phyloP scores from a whole-genome alignment of 1,139 yeast species.

The Geotrichum aggregatum region DNA sequence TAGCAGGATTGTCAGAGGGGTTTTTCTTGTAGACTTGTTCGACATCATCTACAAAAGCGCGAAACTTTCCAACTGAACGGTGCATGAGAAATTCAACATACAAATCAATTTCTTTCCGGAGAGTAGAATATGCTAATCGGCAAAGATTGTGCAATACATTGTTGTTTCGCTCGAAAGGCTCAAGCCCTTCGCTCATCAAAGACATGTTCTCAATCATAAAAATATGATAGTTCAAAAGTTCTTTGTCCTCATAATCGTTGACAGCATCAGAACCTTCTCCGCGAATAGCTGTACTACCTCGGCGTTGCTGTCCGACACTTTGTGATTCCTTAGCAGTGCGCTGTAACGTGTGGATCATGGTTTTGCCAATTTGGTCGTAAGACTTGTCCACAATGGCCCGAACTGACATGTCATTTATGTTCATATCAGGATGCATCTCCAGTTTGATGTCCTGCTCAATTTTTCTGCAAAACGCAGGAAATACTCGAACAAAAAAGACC shows the following conservation, averaged over 20 bases:
- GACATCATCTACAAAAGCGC: slow-evolving; percentile 62
- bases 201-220: slow-evolving; percentile 62
- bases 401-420: slow-evolving; percentile 31
- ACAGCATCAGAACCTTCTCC: slow-evolving; percentile 14
- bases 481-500: slow-evolving; percentile 44
- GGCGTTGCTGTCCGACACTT: slow-evolving; percentile 17
- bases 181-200: slow-evolving; percentile 52
- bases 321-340: slow-evolving; percentile 32
- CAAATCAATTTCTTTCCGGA: slow-evolving; percentile 45
- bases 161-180: slow-evolving; percentile 37
- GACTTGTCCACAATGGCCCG: slow-evolving; percentile 44
- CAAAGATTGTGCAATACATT: slow-evolving; percentile 34
- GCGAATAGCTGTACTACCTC: slow-evolving; percentile 1
- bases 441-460: slow-evolving; percentile 34
- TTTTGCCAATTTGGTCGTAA: slow-evolving; percentile 40
- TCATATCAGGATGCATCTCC: slow-evolving; percentile 25
- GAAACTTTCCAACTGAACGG: slow-evolving; percentile 59
- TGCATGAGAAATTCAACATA: slow-evolving; percentile 53
- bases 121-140: slow-evolving; percentile 38
- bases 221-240: slow-evolving; percentile 54
- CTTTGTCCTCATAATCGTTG: slow-evolving; percentile 51
- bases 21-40: slow-evolving; percentile 48
- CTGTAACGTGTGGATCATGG: slow-evolving; percentile 35
- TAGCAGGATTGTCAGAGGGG: slow-evolving; percentile 47
- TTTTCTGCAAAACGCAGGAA: slow-evolving; percentile 45